Percentiles rank a stretch among this genome's conserved stretches.
phyloP scores from a whole-genome alignment of 495 filamentous ascomycete species.

The Trypethelium eluteriae region DNA sequence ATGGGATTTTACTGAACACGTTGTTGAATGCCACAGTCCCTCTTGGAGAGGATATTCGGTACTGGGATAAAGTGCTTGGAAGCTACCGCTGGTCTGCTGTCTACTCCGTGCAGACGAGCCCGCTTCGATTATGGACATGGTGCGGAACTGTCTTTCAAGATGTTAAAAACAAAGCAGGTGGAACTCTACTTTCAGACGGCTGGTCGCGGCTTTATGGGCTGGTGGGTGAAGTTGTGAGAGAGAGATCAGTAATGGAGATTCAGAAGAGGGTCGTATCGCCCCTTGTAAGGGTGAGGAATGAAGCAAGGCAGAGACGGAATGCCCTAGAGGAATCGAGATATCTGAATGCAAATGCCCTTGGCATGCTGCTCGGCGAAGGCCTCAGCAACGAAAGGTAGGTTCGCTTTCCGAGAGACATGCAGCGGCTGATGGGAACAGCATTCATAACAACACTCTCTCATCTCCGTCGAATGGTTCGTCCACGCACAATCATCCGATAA shows the following conservation, averaged over 20 bases:
- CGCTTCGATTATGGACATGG: constrained; percentile 61
- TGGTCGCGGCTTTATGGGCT: constrained; percentile 76
- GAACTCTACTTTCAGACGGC: constrained; percentile 43
- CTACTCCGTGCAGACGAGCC: constrained; percentile 77
- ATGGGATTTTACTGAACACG: constrained; percentile 64
- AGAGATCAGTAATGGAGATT: constrained; percentile 54
- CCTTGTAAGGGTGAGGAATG: constrained; percentile 58
- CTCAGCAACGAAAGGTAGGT: constrained; percentile 41
- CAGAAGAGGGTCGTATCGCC: constrained; percentile 58
- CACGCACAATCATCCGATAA: constrained; percentile 32
- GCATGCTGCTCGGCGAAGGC: constrained; percentile 75
- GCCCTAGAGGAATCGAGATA: constrained; percentile 58
- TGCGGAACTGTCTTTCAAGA: constrained; percentile 54
- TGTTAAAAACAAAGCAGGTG: constrained; percentile 39
- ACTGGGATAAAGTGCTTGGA: constrained; percentile 80
- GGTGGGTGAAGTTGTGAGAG: constrained; percentile 60
- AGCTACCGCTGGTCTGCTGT: constrained; percentile 63
- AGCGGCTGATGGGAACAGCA: constrained; percentile 6
- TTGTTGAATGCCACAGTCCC: constrained; percentile 74
- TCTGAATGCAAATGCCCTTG: constrained; percentile 76
- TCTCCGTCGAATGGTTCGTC: constrained; percentile 37
- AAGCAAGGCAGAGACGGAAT: constrained; percentile 63
- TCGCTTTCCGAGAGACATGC: background rate
- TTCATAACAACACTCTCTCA: constrained; percentile 23
- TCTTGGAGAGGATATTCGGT: constrained; percentile 74